Evolutionary conservation across 1,284 basidiomycete species (phyloP).

Genomic region (Papiliotrema terrestris): DNA sequence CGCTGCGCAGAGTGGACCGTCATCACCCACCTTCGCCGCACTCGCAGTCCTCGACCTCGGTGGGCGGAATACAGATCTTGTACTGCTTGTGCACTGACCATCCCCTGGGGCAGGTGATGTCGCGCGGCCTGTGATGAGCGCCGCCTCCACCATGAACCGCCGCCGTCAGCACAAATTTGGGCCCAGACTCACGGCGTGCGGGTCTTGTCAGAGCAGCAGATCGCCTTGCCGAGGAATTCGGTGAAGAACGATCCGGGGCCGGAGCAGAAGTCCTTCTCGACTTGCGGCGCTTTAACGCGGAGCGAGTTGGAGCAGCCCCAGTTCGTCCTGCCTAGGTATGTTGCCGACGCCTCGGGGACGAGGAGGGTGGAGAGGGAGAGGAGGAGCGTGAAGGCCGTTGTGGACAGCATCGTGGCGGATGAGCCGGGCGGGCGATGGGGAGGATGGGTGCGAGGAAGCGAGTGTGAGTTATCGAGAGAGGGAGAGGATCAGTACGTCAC

Average conservation of each 20-base stretch:
- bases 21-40: conserved; percentile 1
- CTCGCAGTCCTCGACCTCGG: neutral
- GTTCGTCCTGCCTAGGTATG: neutral
- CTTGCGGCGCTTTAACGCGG: neutral
- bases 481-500: no score
- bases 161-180: no score
- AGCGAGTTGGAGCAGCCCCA: neutral
- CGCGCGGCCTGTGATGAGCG: neutral
- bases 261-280: neutral
- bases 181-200: neutral
- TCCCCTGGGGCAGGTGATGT: neutral
- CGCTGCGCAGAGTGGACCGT: neutral
- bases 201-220: neutral
- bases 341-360: neutral
- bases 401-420: neutral
- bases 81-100: neutral
- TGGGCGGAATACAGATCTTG: neutral
- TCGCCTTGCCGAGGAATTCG: neutral
- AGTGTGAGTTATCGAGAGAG: no score
- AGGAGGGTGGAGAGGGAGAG: neutral
- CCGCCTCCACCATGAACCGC: no score
- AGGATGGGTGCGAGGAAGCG: no score
- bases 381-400: neutral
- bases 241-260: neutral
- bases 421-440: no score